phyloP scores from a whole-genome alignment of 2,329 filamentous ascomycete genomes.

The Teratosphaeria pseudoeucalypti region DNA sequence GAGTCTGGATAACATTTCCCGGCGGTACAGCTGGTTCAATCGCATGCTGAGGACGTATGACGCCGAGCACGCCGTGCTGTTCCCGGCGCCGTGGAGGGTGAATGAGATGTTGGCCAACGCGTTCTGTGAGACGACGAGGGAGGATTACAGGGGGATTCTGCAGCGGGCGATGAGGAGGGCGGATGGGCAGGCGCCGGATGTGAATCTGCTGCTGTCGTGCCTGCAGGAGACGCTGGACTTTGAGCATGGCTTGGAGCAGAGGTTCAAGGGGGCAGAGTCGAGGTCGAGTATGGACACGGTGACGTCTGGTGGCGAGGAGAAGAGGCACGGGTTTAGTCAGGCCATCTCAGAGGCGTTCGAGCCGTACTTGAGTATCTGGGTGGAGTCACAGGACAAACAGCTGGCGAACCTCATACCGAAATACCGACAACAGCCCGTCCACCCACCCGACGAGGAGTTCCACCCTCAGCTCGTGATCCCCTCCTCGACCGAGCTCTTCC shows the following conservation, averaged over 20 bases:
- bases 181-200: conserved; percentile 72
- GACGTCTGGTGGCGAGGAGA: conserved; percentile 60
- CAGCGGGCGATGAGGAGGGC: conserved; percentile 73
- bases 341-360: conserved; percentile 95
- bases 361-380: conserved; percentile 92
- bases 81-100: conserved; percentile 79
- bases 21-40: conserved; percentile 92
- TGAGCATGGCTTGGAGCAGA: conserved; percentile 78
- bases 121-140: conserved; percentile 89
- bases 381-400: conserved; percentile 88
- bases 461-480: conserved; percentile 78
- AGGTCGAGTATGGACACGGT: conserved; percentile 77
- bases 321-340: conserved; percentile 69
- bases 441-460: conserved; percentile 82
- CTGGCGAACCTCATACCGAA: conserved; percentile 74
- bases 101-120: conserved; percentile 81
- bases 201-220: conserved; percentile 78
- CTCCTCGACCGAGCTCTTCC: conserved; percentile 92
- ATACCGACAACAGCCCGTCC: conserved; percentile 72
- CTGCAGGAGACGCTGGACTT: conserved; percentile 95
- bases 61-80: conserved; percentile 79
- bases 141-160: conserved; percentile 89
- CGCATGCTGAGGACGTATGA: conserved; percentile 93
- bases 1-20: conserved; percentile 88
- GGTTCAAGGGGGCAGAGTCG: conserved; percentile 59